Conservation (phyloP, 805 yeast genomes). For the Metschnikowia reukaufii region DNA sequence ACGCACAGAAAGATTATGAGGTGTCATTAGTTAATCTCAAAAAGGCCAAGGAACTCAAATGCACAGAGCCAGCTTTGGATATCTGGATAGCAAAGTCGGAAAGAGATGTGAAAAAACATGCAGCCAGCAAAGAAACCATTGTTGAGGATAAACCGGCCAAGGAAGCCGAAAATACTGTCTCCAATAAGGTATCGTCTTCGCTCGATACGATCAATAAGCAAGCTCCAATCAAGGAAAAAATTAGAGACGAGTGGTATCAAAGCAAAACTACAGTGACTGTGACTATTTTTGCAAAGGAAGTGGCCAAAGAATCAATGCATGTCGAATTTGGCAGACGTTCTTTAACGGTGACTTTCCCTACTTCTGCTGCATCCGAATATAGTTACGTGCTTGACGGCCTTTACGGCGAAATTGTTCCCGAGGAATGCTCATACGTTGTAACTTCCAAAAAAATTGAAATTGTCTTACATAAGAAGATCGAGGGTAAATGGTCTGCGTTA, state of each 20-base stretch:
- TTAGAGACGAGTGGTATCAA: constrained; percentile 59
- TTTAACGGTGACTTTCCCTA: constrained; percentile 48
- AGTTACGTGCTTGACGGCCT: constrained; percentile 56
- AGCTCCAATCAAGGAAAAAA: constrained; percentile 39
- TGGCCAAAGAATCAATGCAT: constrained; percentile 49
- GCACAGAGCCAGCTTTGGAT: constrained; percentile 46
- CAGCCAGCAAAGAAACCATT: background rate
- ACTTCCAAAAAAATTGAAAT: constrained; percentile 77
- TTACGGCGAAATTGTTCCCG: constrained; percentile 49
- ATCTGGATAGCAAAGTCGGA: constrained; percentile 47
- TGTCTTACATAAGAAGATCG: constrained; percentile 47
- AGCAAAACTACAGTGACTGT: constrained; percentile 54
- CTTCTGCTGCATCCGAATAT: constrained; percentile 53
- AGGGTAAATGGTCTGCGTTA: constrained; percentile 55
- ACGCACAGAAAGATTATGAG: constrained; percentile 41
- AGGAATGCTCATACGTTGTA: constrained; percentile 47
- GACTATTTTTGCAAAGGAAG: constrained; percentile 67
- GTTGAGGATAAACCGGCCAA: background rate
- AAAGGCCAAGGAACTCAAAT: constrained; percentile 42
- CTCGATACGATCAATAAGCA: constrained; percentile 36
- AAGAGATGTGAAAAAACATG: constrained; percentile 29
- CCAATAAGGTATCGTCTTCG: constrained; percentile 22
- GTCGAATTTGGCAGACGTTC: constrained; percentile 40
- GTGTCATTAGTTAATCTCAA: constrained; percentile 44
- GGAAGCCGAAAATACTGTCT: background rate